Conservation (phyloP, 192 early-diverging fungal species). For the Chytriomyces confervae region DNA sequence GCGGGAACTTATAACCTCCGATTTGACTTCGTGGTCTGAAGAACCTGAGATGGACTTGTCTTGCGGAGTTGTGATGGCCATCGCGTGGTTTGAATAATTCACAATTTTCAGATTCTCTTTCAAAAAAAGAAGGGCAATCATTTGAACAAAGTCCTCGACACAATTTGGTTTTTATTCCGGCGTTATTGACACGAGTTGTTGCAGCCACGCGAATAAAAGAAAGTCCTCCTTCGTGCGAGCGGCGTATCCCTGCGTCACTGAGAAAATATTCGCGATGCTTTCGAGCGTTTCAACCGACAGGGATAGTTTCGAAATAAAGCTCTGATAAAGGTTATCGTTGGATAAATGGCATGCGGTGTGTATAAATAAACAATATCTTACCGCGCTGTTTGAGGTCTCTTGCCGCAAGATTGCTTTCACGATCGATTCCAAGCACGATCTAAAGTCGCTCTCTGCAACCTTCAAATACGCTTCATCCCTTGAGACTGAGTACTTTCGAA, state of each 20-base stretch:
- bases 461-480: neutral
- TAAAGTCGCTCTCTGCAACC: slow-evolving; percentile 4
- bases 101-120: no score
- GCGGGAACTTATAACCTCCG: no score
- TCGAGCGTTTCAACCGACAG: slow-evolving; percentile 3
- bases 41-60: no score
- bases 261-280: slow-evolving; percentile 13
- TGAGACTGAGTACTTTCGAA: slow-evolving; percentile 16
- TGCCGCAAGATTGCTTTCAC: slow-evolving; percentile 4
- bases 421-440: neutral
- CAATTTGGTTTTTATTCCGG: neutral
- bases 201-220: slow-evolving; percentile 23
- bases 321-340: neutral
- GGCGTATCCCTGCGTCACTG: slow-evolving; percentile 7
- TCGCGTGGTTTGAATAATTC: no score
- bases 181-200: neutral
- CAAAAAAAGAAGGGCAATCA: no score
- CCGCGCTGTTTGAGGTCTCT: neutral
- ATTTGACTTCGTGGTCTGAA: no score
- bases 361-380: neutral
- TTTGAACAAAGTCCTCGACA: no score
- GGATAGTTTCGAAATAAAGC: neutral
- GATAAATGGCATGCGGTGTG: neutral
- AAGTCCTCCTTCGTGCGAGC: slow-evolving; percentile 7
- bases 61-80: no score